Percentiles rank a stretch among this genome's conserved stretches.
Conservation (phyloP, 179 eudicot genomes). For the Heliamphora pulchella region DNA sequence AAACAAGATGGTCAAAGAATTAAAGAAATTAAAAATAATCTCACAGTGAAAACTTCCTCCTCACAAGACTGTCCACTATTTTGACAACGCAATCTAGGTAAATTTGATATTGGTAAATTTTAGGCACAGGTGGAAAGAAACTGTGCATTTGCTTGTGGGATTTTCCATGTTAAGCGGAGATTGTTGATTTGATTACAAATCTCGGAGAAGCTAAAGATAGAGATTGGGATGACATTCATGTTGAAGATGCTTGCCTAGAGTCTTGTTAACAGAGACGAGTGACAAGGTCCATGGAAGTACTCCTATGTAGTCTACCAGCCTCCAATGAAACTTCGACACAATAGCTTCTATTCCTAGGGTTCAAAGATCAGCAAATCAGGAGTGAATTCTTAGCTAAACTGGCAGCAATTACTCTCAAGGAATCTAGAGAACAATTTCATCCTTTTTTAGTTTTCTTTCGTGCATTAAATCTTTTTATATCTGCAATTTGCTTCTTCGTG, state of each 20-base stretch:
- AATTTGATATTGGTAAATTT: neutral
- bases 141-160: neutral
- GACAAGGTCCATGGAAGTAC: neutral
- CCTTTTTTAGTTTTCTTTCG: neutral
- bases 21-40: neutral
- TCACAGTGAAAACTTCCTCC: neutral
- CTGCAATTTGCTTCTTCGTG: slow-evolving; percentile 4
- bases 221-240: neutral
- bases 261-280: neutral
- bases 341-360: neutral
- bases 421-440: neutral
- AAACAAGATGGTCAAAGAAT: neutral
- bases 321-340: neutral
- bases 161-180: neutral
- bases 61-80: neutral
- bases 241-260: neutral
- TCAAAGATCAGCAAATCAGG: neutral
- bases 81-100: neutral
- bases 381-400: neutral
- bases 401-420: slow-evolving; percentile 7
- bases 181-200: neutral
- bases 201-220: neutral
- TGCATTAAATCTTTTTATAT: neutral
- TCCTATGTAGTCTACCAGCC: neutral
- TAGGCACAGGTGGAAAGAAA: neutral